phyloP scores from a whole-genome alignment of 1,139 yeast species.

The Zygoascus meyerae region DNA sequence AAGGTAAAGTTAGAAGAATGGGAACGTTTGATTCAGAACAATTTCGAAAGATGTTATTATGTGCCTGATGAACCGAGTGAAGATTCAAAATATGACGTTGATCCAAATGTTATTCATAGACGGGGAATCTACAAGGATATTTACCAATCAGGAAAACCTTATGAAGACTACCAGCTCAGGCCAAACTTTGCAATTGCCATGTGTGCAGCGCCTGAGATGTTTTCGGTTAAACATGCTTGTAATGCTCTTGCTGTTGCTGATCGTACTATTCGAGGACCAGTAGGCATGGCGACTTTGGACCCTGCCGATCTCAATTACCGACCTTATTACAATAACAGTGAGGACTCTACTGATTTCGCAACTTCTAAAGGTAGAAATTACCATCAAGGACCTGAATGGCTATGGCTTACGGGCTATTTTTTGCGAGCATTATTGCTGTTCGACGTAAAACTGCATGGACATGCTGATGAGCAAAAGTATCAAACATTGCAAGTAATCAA shows the following conservation, averaged over 20 bases:
- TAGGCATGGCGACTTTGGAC: conserved; percentile 88
- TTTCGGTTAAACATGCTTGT: conserved; percentile 54
- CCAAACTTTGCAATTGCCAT: conserved; percentile 92
- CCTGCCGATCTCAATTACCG: conserved; percentile 88
- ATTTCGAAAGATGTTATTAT: conserved; percentile 75
- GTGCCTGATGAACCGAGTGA: conserved; percentile 63
- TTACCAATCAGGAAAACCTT: conserved; percentile 72
- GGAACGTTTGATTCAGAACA: conserved; percentile 61
- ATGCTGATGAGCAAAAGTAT: conserved; percentile 34
- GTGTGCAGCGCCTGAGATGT: conserved; percentile 89
- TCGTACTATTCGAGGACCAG: conserved; percentile 68
- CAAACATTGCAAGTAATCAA: conserved; percentile 30
- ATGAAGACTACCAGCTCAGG: conserved; percentile 88
- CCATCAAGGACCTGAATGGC: conserved; percentile 99
- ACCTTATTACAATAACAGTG: conserved; percentile 78
- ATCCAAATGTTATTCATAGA: conserved; percentile 64
- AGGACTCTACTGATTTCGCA: conserved; percentile 79
- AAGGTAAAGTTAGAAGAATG: conserved; percentile 54
- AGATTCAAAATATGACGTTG: conserved; percentile 53
- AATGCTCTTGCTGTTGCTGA: conserved; percentile 69
- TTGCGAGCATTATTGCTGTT: conserved; percentile 64
- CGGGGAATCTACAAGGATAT: conserved; percentile 93
- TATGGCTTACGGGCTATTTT: conserved; percentile 86
- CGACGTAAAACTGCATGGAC: conserved; percentile 37
- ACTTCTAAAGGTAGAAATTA: conserved; percentile 94